Conservation (phyloP, 2,329 filamentous ascomycete species). For the Aphanocladium album region DNA sequence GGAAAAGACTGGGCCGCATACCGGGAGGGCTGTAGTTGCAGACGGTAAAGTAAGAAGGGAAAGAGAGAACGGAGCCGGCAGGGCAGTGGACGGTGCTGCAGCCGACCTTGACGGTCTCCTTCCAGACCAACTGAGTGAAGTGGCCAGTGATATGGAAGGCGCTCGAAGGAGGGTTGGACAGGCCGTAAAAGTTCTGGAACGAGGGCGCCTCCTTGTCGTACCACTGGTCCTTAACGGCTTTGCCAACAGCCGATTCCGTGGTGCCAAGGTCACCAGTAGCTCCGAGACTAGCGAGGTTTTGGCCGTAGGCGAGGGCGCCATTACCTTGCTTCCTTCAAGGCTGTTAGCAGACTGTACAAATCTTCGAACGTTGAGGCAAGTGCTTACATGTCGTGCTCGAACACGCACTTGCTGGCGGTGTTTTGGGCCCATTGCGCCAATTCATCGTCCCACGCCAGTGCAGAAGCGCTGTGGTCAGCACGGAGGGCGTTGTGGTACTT, state of each 20-base stretch:
- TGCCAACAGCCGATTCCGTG: conserved; percentile 48
- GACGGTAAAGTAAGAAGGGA: conserved; percentile 69
- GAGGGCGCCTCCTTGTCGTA: conserved; percentile 79
- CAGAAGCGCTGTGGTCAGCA: conserved; percentile 67
- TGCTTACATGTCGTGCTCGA: conserved; percentile 71
- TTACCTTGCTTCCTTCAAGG: conserved; percentile 45
- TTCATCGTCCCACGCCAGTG: conserved; percentile 59
- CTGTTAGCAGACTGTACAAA: conserved; percentile 26
- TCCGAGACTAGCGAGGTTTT: conserved; percentile 77
- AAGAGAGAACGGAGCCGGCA: conserved; percentile 39
- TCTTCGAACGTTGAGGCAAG: not conserved
- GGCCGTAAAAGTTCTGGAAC: conserved; percentile 55
- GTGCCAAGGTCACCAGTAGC: conserved; percentile 32
- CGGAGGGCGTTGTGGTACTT: conserved; percentile 85
- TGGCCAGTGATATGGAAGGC: conserved; percentile 61
- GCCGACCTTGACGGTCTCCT: conserved; percentile 32
- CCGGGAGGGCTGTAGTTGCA: conserved; percentile 81
- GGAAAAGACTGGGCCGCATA: conserved; percentile 38
- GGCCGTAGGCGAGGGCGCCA: conserved; percentile 59
- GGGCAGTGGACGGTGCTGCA: conserved; percentile 67
- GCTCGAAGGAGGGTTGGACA: conserved; percentile 52
- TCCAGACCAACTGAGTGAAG: conserved; percentile 41
- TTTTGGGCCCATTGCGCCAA: conserved; percentile 59
- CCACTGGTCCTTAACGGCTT: conserved; percentile 76
- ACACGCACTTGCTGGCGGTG: conserved; percentile 63